Evolutionary conservation across 2,329 filamentous ascomycete genomes (phyloP).

Genomic region (Exophiala calicioides): DNA sequence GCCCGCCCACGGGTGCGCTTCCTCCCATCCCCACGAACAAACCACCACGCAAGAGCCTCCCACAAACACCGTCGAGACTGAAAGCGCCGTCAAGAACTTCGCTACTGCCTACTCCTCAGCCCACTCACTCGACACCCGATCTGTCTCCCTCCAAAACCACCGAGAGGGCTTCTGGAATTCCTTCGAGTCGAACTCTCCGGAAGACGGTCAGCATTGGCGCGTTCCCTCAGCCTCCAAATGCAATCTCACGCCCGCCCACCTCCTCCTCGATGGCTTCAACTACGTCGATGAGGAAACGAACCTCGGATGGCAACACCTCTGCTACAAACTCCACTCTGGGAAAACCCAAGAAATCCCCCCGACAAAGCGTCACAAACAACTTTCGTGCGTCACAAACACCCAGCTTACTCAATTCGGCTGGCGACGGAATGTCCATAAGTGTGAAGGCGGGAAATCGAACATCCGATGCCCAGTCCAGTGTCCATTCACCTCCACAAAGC

Average conservation of each 20-base stretch:
- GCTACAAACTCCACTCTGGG: slow-evolving; percentile 36
- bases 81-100: slow-evolving; percentile 53
- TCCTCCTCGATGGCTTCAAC: slow-evolving; percentile 49
- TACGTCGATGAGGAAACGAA: slow-evolving; percentile 33
- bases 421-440: slow-evolving; percentile 72
- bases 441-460: slow-evolving; percentile 63
- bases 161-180: slow-evolving; percentile 43
- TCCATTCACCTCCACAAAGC: slow-evolving; percentile 82
- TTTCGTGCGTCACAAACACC: slow-evolving; percentile 59
- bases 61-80: slow-evolving; percentile 34
- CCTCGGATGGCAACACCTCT: slow-evolving; percentile 49
- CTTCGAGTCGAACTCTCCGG: slow-evolving; percentile 68
- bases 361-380: slow-evolving; percentile 56
- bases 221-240: slow-evolving; percentile 84
- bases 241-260: slow-evolving; percentile 63
- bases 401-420: slow-evolving; percentile 76
- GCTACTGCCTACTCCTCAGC: slow-evolving; percentile 50
- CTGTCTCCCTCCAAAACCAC: slow-evolving; percentile 59
- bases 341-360: slow-evolving; percentile 58
- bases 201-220: slow-evolving; percentile 92
- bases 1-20: slow-evolving; percentile 70
- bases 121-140: slow-evolving; percentile 54
- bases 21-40: slow-evolving; percentile 74
- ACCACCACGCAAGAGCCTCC: slow-evolving; percentile 64
- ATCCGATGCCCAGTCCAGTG: slow-evolving; percentile 73